phyloP scores from a whole-genome alignment of 2,329 filamentous ascomycete genomes.

The Verticillium alfalfae region DNA sequence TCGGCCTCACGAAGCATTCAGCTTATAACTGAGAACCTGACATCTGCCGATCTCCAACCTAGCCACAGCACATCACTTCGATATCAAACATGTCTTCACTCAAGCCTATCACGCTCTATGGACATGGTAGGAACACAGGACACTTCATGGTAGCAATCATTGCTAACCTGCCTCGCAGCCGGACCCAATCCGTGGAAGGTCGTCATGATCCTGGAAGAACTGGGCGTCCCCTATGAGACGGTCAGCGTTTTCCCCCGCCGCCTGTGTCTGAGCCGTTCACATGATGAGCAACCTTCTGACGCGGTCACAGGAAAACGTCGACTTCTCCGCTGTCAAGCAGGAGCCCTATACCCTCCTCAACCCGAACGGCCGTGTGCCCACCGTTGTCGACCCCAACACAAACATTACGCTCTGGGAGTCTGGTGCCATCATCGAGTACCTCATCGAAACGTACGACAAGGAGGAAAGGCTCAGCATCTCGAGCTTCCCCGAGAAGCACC shows the following conservation, averaged over 20 bases:
- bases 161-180: neutral
- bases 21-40: neutral
- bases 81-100: neutral
- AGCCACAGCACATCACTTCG: neutral
- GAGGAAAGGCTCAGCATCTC: constrained; percentile 17
- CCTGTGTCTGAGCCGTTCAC: no score
- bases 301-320: constrained; percentile 7
- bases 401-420: constrained; percentile 22
- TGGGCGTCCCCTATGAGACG: constrained; percentile 25
- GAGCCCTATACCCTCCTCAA: constrained; percentile 21
- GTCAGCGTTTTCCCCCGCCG: neutral
- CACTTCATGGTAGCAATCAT: no score
- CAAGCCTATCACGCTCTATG: neutral
- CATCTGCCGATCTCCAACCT: neutral
- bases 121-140: neutral
- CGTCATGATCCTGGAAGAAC: constrained; percentile 27
- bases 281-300: no score
- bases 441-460: constrained; percentile 21
- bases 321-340: constrained; percentile 16
- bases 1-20: neutral
- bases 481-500: constrained; percentile 20
- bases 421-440: constrained; percentile 23
- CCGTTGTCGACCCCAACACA: constrained; percentile 27
- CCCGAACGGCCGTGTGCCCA: constrained; percentile 27
- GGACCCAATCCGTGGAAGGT: constrained; percentile 25